Evolutionary conservation across 2,329 filamentous ascomycete species (phyloP), one percentile per base, ranked within the genome.

Genomic region (Ciborinia camelliae): DNA sequence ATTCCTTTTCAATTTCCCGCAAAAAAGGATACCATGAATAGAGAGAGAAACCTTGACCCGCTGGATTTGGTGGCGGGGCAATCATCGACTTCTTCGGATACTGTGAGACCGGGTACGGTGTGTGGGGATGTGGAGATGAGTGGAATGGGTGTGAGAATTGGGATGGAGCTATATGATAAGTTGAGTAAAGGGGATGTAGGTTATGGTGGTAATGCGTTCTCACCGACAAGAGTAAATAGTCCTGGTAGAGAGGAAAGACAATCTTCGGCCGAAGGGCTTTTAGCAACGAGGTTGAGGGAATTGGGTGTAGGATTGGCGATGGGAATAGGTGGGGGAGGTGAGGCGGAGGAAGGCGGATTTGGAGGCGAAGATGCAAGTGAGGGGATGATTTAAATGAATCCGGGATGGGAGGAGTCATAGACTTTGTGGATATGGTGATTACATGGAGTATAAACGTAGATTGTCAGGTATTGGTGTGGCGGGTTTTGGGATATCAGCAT

Each of bases 251-350:
- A 76, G 66, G 28, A 39, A 8, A 55, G 39, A 35, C 28, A 45
- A 41, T 30, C 48, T 57, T 72, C 77, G 2, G 77, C 84, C 5
- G 88, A 91, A 71, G 85, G 90, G 3, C 76, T 95, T 20, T 78
- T 95, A 20, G 90, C 90, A 14, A 86, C 86, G 73, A 83, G 86
- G 64, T 77, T 94, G 52, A 83, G 86, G 68, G 84, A 85, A 47
- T 67, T 75, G 7, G 74, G 71, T 41, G 71, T 73, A 45, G 48
- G 60, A 6, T 37, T 62, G 12, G 39, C 39, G 48, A 53, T 45
- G 37, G 37, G 2, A 67, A 97, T 97, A 76, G 96, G 91, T 0
- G 92, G 92, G 0, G 93, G 92, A 3, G 97, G 35, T 52, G 32
- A 28, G 8, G 30, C 15, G n/a, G 45, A 35, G 18, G 12, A 23